Percentiles rank a stretch among this genome's conserved stretches.
Evolutionary conservation across 352 stramenopile species (phyloP).

Genomic region (Globisporangium alternatum): DNA sequence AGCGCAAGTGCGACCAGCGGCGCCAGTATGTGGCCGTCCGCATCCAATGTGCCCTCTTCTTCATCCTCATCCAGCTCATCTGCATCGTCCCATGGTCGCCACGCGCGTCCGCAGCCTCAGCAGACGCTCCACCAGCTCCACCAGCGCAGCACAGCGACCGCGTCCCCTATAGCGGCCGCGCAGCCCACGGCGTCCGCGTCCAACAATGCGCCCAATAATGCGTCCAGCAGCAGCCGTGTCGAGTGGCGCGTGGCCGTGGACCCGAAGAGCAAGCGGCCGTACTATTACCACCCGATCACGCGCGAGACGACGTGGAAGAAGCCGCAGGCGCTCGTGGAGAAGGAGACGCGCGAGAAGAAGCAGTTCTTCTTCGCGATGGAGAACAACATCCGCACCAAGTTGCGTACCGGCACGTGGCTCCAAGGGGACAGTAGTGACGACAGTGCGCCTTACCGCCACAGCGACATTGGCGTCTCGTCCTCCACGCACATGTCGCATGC

Average conservation of each 20-base stretch:
- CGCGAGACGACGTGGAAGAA: slow-evolving; percentile 98
- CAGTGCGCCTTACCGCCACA: slow-evolving; percentile 15
- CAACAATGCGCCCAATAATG: slow-evolving; percentile 9
- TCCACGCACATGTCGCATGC: not conserved
- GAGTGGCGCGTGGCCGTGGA: slow-evolving; percentile 80
- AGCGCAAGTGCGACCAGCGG: not conserved
- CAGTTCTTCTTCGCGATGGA: slow-evolving; percentile 97
- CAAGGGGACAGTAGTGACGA: slow-evolving; percentile 27
- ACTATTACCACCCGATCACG: slow-evolving; percentile 96
- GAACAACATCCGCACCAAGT: slow-evolving; percentile 92
- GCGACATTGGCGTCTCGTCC: slow-evolving; percentile 20
- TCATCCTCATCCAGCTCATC: not conserved
- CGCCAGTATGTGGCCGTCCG: not conserved
- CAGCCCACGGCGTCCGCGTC: slow-evolving; percentile 1
- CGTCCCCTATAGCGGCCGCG: slow-evolving; percentile 13
- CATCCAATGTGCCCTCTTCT: slow-evolving; percentile 16
- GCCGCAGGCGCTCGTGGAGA: slow-evolving; percentile 69
- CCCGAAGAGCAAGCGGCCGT: slow-evolving; percentile 88
- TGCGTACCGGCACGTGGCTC: slow-evolving; percentile 62
- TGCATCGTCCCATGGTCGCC: not conserved
- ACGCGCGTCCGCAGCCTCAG: slow-evolving; percentile 11
- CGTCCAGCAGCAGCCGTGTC: slow-evolving; percentile 29
- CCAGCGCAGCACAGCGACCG: slow-evolving; percentile 21
- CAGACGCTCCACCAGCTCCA: slow-evolving; percentile 25
- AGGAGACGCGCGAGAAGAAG: slow-evolving; percentile 74